A percentile compares a stretch with the other conserved stretches of the same genome.
Conservation (phyloP, 257 asterid species). For the Prunella vulgaris region DNA sequence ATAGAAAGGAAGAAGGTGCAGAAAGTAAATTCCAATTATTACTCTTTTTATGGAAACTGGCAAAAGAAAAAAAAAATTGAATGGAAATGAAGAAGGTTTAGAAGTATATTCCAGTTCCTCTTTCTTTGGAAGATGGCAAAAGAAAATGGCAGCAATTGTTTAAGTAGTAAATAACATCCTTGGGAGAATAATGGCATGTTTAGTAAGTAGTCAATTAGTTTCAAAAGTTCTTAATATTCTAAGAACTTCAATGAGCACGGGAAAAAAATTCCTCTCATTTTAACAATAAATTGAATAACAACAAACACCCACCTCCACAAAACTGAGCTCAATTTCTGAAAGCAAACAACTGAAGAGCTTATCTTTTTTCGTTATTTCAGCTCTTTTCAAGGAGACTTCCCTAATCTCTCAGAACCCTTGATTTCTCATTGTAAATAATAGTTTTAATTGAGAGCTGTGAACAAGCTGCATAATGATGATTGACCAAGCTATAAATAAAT, state of each 20-base stretch:
- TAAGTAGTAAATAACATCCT: not conserved
- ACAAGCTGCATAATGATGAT: not conserved
- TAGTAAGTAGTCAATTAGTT: not conserved
- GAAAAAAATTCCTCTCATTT: not conserved
- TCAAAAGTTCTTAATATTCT: not conserved
- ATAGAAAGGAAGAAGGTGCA: not conserved
- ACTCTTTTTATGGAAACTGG: not conserved
- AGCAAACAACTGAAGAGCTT: not conserved
- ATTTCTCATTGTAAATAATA: not conserved
- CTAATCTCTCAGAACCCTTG: not conserved
- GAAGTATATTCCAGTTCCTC: not conserved
- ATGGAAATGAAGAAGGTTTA: not conserved
- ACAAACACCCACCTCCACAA: not conserved
- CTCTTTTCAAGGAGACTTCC: not conserved
- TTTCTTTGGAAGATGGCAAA: not conserved
- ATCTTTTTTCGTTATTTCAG: not conserved
- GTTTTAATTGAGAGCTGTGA: constrained; percentile 3
- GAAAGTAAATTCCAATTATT: not conserved
- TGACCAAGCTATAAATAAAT: constrained; percentile 16
- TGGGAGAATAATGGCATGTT: not conserved
- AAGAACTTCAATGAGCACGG: not conserved
- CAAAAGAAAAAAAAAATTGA: not conserved
- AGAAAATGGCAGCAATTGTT: not conserved
- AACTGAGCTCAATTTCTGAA: not conserved
- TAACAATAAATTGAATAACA: not conserved